phyloP scores from a whole-genome alignment of 306 rosid genomes.

The Cucumis hystrix region DNA sequence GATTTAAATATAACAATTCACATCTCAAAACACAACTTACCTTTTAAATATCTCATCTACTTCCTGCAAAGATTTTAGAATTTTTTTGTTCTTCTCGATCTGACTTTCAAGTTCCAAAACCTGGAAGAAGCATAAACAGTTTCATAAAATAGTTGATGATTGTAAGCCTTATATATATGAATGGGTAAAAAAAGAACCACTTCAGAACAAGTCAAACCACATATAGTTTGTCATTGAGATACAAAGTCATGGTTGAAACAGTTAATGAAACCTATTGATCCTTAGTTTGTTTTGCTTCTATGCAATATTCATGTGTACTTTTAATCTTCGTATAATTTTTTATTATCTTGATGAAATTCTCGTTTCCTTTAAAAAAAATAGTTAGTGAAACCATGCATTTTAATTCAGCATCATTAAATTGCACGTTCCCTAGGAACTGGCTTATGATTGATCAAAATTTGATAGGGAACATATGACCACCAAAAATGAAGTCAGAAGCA shows the following conservation, averaged over 20 bases:
- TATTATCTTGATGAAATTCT: no score
- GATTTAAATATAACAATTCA: neutral
- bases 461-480: neutral
- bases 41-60: conserved; percentile 40
- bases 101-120: conserved; percentile 51
- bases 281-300: no score
- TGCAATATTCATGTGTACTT: no score
- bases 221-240: neutral
- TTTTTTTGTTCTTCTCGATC: conserved; percentile 43
- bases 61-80: conserved; percentile 52
- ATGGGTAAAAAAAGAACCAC: neutral
- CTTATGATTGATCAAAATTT: neutral
- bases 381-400: neutral
- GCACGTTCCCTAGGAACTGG: neutral
- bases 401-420: neutral
- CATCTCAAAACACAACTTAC: conserved; percentile 16
- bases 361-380: no score
- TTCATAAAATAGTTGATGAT: neutral
- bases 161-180: neutral
- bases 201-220: neutral
- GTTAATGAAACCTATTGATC: neutral
- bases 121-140: conserved; percentile 30
- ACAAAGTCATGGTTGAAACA: neutral
- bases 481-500: conserved; percentile 5
- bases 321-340: no score